Evolutionary conservation across 2,329 filamentous ascomycete species (phyloP).

Genomic region (Fusarium stilboides): DNA sequence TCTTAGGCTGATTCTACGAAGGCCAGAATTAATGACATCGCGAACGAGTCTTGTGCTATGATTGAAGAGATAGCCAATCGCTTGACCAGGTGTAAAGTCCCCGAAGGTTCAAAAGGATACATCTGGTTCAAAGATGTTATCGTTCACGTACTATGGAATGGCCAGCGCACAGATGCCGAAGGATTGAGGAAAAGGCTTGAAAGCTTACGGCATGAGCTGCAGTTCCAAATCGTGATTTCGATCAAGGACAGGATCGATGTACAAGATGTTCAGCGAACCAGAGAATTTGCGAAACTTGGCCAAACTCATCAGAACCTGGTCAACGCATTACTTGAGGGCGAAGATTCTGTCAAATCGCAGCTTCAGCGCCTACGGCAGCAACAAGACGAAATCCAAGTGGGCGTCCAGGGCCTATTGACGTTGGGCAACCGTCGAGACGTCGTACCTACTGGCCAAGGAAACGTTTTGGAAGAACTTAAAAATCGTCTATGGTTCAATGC

Average conservation of each 20-base stretch:
- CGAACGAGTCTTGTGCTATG: background rate
- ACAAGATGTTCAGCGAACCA: background rate
- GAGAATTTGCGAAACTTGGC: background rate
- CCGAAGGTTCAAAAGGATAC: background rate
- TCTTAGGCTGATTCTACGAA: background rate
- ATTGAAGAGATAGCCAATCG: background rate
- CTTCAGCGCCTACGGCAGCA: background rate
- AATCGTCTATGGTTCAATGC: slow-evolving; percentile 4
- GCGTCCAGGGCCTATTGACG: background rate
- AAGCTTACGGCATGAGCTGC: background rate
- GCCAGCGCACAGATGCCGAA: background rate
- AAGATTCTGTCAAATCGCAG: background rate
- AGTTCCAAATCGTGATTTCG: slow-evolving; percentile 1
- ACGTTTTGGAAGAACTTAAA: background rate
- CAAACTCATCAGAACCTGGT: background rate
- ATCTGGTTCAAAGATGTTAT: background rate
- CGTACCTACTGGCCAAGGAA: background rate
- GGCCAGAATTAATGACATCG: background rate
- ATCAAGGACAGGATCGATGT: background rate
- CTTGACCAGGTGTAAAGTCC: background rate
- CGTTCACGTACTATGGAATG: background rate
- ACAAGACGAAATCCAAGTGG: background rate
- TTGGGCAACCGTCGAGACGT: background rate
- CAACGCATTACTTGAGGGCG: background rate
- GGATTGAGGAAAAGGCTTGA: background rate